These are phyloP conservation scores for Sutorius eximius DNA, from an alignment of 1,284 basidiomycete species.

Conservation along the genomic window DNA sequence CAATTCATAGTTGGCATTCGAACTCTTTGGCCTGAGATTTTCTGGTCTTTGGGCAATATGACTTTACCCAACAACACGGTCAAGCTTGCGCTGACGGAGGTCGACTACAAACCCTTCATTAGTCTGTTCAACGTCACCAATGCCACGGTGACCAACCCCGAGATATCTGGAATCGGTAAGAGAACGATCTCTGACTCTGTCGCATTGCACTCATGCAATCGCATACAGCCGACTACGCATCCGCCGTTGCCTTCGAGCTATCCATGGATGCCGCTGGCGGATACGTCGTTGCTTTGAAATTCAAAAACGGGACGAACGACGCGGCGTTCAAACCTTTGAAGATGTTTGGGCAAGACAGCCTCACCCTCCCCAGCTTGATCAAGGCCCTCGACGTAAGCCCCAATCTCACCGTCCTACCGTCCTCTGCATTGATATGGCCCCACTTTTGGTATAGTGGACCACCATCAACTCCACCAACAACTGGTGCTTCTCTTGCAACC, in stretches of 20 bases:
- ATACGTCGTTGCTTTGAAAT: constrained; percentile 38
- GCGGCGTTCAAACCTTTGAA: constrained; percentile 25
- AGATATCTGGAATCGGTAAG: constrained; percentile 39
- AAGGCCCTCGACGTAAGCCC: constrained; percentile 34
- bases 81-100: constrained; percentile 43
- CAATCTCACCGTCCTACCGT: not conserved
- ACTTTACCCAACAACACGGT: constrained; percentile 41
- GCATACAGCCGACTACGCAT: constrained; percentile 48
- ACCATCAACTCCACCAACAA: constrained; percentile 31
- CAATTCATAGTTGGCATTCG: constrained; percentile 33
- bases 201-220: constrained; percentile 2
- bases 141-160: constrained; percentile 34
- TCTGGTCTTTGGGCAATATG: constrained; percentile 43
- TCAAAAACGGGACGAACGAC: constrained; percentile 50
- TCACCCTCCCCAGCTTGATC: constrained; percentile 38
- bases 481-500: constrained; percentile 38
- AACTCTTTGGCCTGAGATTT: constrained; percentile 46
- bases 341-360: constrained; percentile 31
- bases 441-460: constrained; percentile 19
- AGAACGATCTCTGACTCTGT: not conserved
- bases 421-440: not conserved
- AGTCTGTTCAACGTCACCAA: constrained; percentile 50
- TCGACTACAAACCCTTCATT: constrained; percentile 56
- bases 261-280: constrained; percentile 25
- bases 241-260: constrained; percentile 46